Evolutionary conservation across 768 basidiomycete species (phyloP).

Genomic region (Rhizopogon vesiculosus): DNA sequence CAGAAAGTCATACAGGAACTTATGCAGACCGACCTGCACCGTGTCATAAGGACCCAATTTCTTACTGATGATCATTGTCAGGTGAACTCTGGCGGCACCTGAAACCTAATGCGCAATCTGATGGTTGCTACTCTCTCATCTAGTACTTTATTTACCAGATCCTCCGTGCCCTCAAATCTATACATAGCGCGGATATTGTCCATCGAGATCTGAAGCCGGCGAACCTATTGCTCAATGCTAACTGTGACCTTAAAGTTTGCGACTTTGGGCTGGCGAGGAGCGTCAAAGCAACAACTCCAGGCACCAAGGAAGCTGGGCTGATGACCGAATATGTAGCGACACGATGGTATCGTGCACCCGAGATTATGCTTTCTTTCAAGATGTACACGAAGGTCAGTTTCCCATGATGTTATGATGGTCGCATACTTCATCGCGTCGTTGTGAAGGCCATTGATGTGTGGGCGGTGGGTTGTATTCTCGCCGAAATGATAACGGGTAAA

Average conservation of each 20-base stretch:
- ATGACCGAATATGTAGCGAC: slow-evolving; percentile 91
- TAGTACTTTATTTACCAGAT: slow-evolving; percentile 84
- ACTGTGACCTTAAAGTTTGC: slow-evolving; percentile 85
- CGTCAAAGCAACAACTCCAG: slow-evolving; percentile 46
- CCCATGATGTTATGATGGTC: slow-evolving; percentile 7
- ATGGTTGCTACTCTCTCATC: slow-evolving; percentile 7
- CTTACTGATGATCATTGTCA: slow-evolving; percentile 89
- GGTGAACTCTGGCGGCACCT: slow-evolving; percentile 31
- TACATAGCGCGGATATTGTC: slow-evolving; percentile 82
- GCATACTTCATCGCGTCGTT: slow-evolving; percentile 3
- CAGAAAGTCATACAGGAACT: slow-evolving; percentile 73
- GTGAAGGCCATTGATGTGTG: slow-evolving; percentile 64
- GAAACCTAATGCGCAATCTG: neutral
- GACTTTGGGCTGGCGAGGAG: slow-evolving; percentile 83
- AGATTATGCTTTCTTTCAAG: slow-evolving; percentile 94
- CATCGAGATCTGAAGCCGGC: slow-evolving; percentile 82
- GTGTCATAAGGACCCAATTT: slow-evolving; percentile 86
- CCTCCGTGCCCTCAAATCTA: slow-evolving; percentile 81
- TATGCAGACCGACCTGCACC: slow-evolving; percentile 89
- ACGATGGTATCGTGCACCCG: slow-evolving; percentile 89
- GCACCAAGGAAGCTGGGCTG: slow-evolving; percentile 58
- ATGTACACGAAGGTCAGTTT: slow-evolving; percentile 66
- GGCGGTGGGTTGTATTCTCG: slow-evolving; percentile 73
- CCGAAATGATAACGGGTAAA: slow-evolving; percentile 76
- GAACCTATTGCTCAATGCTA: slow-evolving; percentile 84